phyloP scores from a whole-genome alignment of 1,284 basidiomycete genomes.

The Irpex sp. region DNA sequence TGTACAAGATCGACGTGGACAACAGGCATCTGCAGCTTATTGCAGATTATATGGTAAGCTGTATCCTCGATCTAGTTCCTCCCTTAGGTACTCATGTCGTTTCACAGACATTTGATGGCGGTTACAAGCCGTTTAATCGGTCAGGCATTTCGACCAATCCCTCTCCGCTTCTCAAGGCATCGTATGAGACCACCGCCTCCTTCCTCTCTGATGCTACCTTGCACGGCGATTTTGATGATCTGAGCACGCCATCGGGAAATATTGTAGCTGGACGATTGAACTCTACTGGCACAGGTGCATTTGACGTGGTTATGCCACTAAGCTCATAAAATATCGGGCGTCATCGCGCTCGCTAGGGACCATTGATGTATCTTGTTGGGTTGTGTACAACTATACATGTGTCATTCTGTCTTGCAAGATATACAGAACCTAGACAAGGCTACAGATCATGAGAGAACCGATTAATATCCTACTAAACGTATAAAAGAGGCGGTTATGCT shows the following conservation, averaged over 20 bases:
- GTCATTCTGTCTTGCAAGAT: background rate
- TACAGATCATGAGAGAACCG: background rate
- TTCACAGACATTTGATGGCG: constrained; percentile 89
- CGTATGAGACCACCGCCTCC: constrained; percentile 95
- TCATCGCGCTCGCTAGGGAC: background rate
- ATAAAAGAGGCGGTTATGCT: background rate
- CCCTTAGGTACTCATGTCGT: background rate
- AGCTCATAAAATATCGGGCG: background rate
- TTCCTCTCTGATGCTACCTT: constrained; percentile 95
- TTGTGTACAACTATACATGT: background rate
- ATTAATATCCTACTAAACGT: background rate
- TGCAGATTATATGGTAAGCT: constrained; percentile 95
- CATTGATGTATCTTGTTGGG: background rate
- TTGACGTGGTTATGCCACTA: constrained; percentile 73
- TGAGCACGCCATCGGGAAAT: constrained; percentile 85
- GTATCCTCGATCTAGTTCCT: constrained; percentile 5
- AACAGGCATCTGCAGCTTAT: constrained; percentile 94
- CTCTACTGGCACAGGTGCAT: constrained; percentile 83
- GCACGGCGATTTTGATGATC: constrained; percentile 92
- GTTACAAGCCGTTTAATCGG: constrained; percentile 97
- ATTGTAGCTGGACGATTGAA: constrained; percentile 89
- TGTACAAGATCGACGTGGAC: constrained; percentile 97
- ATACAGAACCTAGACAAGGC: background rate
- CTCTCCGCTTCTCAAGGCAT: constrained; percentile 94
- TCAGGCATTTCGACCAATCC: constrained; percentile 90